Base-by-base conservation (phyloP, 1,284 basidiomycete genomes). In the Mycena sp. region DNA sequence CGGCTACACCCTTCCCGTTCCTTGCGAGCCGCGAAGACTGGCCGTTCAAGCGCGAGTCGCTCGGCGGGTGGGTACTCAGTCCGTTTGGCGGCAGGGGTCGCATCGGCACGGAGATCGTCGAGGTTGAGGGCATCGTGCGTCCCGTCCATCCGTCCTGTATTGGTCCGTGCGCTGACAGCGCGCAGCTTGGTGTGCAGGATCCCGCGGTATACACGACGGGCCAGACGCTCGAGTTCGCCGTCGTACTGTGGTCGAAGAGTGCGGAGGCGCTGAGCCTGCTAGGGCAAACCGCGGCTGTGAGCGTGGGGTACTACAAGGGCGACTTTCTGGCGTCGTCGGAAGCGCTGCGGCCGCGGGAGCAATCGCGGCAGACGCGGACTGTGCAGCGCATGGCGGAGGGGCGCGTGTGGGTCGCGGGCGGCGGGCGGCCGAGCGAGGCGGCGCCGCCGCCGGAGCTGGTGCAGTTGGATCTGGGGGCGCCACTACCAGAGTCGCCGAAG, bases 1-100 rank as follows among this genome's bases (percentile, higher is more conserved):
- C 50, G 26, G 35, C 55, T 3, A 56, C 51, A 11, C 65, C 62
- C 30, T 67, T 67, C 43, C 65, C 65, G n/a, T 67, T 55, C 43
- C 65, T 67, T 38, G 46, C 55, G n/a, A 61, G 62, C 23, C 65
- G 62, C 25, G 65, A 67, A 30, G 65, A 67, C 32, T 67, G 65
- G 65, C 65, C 65, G 2, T 58, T 67, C 40, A 64, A 67, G 37
- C 65, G 62, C 45, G 65, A 67, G 41, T 35, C 58, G 11, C 23
- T 67, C n/a, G 65, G 65, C 10, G 65, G 65, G 7, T 67, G 65
- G 65, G 54, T 67, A 19, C 62, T 67, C 14, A 64, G 45, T 40
- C 65, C 65, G 21, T 67, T 67, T 51, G 65, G 65, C 7, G 65
- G 65, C 6, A 43, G 65, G 12, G 65, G 65, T 5, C 58, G 65